These are phyloP conservation scores for Elaeagnus macrophylla DNA, from an alignment of 306 rosid species.

Conservation along the genomic window DNA sequence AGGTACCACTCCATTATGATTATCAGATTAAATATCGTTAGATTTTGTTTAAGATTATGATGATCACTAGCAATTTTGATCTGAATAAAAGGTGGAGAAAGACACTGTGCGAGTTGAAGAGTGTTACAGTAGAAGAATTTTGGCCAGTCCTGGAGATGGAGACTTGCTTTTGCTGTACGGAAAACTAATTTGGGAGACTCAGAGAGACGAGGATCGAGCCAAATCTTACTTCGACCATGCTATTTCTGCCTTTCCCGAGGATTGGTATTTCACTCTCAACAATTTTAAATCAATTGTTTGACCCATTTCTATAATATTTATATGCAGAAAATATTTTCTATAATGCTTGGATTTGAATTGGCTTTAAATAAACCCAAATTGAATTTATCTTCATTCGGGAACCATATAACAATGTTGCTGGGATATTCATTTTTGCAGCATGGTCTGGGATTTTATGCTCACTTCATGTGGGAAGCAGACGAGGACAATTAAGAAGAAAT, in stretches of 20 bases:
- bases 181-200: constrained; percentile 64
- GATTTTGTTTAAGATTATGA: too few species aligned
- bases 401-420: background rate
- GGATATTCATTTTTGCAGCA: constrained; percentile 20
- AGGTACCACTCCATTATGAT: constrained; percentile 31
- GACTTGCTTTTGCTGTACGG: constrained; percentile 65
- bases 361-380: background rate
- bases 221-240: constrained; percentile 63
- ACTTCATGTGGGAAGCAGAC: constrained; percentile 62
- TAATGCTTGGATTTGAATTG: background rate
- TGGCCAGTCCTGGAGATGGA: constrained; percentile 64
- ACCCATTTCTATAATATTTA: too few species aligned
- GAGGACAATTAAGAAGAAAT: constrained; percentile 2
- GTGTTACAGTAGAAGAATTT: constrained; percentile 65
- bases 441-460: constrained; percentile 61
- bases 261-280: constrained; percentile 34
- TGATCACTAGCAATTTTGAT: too few species aligned
- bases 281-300: background rate
- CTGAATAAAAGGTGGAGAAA: constrained; percentile 35
- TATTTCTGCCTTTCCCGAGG: constrained; percentile 46
- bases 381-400: too few species aligned
- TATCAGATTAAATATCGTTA: too few species aligned
- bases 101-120: constrained; percentile 61
- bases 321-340: background rate
- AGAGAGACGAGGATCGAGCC: constrained; percentile 55